Conservation (phyloP, 495 filamentous ascomycete species). For the Penicillium pulvis region DNA sequence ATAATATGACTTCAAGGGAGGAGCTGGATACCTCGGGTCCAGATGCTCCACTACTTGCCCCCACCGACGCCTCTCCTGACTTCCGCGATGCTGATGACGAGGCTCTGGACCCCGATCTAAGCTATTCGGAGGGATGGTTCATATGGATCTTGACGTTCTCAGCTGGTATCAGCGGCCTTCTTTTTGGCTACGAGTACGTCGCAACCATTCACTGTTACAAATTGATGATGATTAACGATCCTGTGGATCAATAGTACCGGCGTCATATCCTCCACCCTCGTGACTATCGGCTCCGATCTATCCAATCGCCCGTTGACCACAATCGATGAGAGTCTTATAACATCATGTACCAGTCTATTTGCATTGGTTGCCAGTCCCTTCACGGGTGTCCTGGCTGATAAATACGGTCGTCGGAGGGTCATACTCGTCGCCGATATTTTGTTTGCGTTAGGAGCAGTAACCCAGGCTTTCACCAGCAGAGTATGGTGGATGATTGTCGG, state of each 20-base stretch:
- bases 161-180: slow-evolving; percentile 79
- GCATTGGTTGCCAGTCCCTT: slow-evolving; percentile 78
- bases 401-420: slow-evolving; percentile 70
- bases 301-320: slow-evolving; percentile 66
- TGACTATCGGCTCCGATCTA: slow-evolving; percentile 76
- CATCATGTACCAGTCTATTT: slow-evolving; percentile 77
- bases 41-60: slow-evolving; percentile 35
- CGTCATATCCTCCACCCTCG: slow-evolving; percentile 84
- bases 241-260: slow-evolving; percentile 64
- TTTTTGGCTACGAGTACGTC: slow-evolving; percentile 80
- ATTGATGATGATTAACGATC: slow-evolving; percentile 6
- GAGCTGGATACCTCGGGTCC: slow-evolving; percentile 26
- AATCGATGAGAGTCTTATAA: slow-evolving; percentile 82
- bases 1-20: slow-evolving; percentile 30
- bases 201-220: not conserved
- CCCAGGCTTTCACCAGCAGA: slow-evolving; percentile 64
- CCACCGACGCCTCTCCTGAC: slow-evolving; percentile 15
- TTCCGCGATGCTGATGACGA: slow-evolving; percentile 18
- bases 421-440: slow-evolving; percentile 78
- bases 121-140: slow-evolving; percentile 43
- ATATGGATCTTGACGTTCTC: slow-evolving; percentile 78
- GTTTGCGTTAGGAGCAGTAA: slow-evolving; percentile 73
- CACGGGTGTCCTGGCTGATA: slow-evolving; percentile 74
- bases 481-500: slow-evolving; percentile 78
- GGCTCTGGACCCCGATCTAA: slow-evolving; percentile 13